Conservation (phyloP, 495 filamentous ascomycete genomes). For the Penicillium macrosclerotiorum region DNA sequence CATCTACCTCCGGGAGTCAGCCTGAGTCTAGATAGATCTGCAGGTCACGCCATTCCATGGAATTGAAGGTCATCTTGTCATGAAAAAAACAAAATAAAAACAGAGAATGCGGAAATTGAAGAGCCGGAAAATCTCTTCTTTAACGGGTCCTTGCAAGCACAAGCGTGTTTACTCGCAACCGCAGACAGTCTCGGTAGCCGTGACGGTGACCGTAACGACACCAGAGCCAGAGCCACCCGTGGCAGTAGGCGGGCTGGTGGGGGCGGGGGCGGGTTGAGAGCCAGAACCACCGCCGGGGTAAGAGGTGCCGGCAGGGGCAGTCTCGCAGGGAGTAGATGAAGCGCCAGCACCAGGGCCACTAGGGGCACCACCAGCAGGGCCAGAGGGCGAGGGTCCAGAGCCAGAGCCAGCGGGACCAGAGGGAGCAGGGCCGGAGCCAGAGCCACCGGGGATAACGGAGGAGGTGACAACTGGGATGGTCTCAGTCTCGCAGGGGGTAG, state of each 20-base stretch:
- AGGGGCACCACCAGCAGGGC: background rate
- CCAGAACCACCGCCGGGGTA: background rate
- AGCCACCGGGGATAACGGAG: slow-evolving; percentile 3
- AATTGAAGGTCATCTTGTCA: slow-evolving; percentile 23
- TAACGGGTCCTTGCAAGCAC: background rate
- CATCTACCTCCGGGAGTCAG: background rate
- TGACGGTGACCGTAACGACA: slow-evolving; percentile 28
- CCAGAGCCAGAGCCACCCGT: background rate
- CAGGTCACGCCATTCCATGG: slow-evolving; percentile 10
- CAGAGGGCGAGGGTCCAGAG: background rate
- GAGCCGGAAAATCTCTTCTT: background rate
- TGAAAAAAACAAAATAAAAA: slow-evolving; percentile 11
- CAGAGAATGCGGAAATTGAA: slow-evolving; percentile 1
- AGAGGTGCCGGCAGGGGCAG: background rate
- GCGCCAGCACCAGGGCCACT: slow-evolving; percentile 3
- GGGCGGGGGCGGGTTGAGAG: slow-evolving; percentile 15
- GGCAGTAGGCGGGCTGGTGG: slow-evolving; percentile 11
- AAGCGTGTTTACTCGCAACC: slow-evolving; percentile 20
- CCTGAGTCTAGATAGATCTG: slow-evolving; percentile 2
- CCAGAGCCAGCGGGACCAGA: background rate
- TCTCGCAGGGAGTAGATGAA: background rate
- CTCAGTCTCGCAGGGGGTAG: too few species aligned
- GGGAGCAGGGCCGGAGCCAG: slow-evolving; percentile 11
- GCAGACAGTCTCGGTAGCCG: slow-evolving; percentile 32
- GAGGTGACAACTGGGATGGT: too few species aligned